Base-by-base conservation (phyloP, 2,329 filamentous ascomycete species). In the Fusarium heterosporum region DNA sequence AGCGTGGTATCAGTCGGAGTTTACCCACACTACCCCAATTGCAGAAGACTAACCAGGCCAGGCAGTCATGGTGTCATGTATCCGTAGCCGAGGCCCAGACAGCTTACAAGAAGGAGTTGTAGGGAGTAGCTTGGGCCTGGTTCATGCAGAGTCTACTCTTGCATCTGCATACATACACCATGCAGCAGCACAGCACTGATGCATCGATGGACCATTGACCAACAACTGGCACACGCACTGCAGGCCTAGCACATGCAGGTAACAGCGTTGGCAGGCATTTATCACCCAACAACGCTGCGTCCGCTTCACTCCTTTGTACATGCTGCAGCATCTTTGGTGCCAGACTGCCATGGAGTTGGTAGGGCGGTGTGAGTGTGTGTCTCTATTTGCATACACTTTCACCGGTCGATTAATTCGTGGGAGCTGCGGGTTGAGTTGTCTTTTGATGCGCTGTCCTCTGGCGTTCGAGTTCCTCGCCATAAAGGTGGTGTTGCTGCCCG, bases 141-240 rank as follows among this genome's bases (percentile, higher is more conserved):
- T 74, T 74, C 72, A 74, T 74, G 72, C 72, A 71, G 70, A 69
- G 66, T 55, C 61, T 49, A 68, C 64, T 71, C 52, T 57, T 72
- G 65, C 71, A 72, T 73, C 61, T 72, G 56, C 50, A 54, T 36
- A 47, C 50, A 36, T 22, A 47, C 51, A 55, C 22, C 40, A 58
- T 61, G 66, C 70, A 72, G 65, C 71, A 71, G 60, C 61, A 68
- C 70, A 73, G 68, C 60, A 61, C 42, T 57, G 61, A 58, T 64
- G 68, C 67, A 72, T 68, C 41, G 60, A 68, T 66, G 55, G 58
- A 70, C 49, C 55, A 57, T 43, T 57, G 51, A 41, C 58, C 64
- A 72, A 68, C 69, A 51, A 58, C 52, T 58, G 64, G 59, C 59
- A 67, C 55, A 56, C 61, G 64, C 61, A 56, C 66, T 60, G 60